Percentiles rank a stretch among this genome's conserved stretches.
phyloP scores from a whole-genome alignment of 129 eudicot genomes.

The Centella asiatica region DNA sequence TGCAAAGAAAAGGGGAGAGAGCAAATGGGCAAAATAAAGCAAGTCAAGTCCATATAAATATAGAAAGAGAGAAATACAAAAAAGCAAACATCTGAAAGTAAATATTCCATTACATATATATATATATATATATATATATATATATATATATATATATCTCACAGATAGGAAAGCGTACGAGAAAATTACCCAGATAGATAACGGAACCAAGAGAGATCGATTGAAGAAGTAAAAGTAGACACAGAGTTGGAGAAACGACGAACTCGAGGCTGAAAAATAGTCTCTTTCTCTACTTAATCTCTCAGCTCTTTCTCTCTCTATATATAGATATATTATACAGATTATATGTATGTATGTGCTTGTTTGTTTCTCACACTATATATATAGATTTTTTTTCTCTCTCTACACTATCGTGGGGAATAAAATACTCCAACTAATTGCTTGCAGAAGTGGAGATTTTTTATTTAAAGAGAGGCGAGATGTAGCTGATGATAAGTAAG shows the following conservation, averaged over 20 bases:
- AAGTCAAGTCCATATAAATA: conserved; percentile 26
- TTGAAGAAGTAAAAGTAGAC: conserved; percentile 21
- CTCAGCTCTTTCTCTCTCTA: conserved; percentile 19
- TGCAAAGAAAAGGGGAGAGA: conserved; percentile 28
- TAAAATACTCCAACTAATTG: conserved; percentile 32
- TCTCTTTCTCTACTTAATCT: conserved; percentile 18
- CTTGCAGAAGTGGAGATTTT: conserved; percentile 48
- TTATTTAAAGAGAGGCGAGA: conserved; percentile 24
- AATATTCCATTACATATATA: conserved; percentile 5
- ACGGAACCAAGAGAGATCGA: conserved; percentile 26
- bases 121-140: too few relatives aligned
- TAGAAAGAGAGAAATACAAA: conserved; percentile 10
- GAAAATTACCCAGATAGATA: conserved; percentile 3
- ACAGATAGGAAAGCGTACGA: neutral
- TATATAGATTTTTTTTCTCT: conserved; percentile 39
- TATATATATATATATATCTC: too few relatives aligned
- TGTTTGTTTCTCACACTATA: conserved; percentile 18
- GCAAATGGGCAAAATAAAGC: conserved; percentile 29
- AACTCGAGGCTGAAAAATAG: conserved; percentile 4
- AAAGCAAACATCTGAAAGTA: conserved; percentile 10
- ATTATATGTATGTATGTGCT: neutral
- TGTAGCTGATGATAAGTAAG: conserved; percentile 18
- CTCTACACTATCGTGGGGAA: conserved; percentile 50
- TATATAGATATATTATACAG: conserved; percentile 1
- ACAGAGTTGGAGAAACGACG: conserved; percentile 24